A percentile compares a stretch with the other conserved stretches of the same genome.
Conservation (phyloP, 78 protist genomes). For the Chrysochromulina tobinii region DNA sequence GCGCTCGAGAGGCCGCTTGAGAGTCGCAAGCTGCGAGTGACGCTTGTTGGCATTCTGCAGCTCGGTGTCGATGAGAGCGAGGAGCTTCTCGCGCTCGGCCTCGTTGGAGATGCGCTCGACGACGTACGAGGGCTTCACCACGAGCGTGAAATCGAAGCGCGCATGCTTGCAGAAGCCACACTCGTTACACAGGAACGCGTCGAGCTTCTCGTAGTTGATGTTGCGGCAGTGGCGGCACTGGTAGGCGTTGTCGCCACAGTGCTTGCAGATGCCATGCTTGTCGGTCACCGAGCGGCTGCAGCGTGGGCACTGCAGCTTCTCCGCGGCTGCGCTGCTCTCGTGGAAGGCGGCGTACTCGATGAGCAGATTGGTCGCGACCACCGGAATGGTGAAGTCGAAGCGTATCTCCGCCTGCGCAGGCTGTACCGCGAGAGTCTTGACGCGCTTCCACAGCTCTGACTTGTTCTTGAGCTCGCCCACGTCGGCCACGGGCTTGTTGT, state of each 20-base stretch:
- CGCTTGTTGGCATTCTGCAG: slow-evolving; percentile 56
- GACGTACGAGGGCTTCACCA: slow-evolving; percentile 51
- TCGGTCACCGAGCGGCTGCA: slow-evolving; percentile 76
- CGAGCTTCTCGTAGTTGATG: slow-evolving; percentile 91
- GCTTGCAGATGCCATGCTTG: slow-evolving; percentile 81
- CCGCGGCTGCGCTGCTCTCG: slow-evolving; percentile 25
- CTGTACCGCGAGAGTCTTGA: slow-evolving; percentile 33
- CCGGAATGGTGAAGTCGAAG: slow-evolving; percentile 60
- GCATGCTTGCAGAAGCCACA: slow-evolving; percentile 88
- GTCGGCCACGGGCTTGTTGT: slow-evolving; percentile 61
- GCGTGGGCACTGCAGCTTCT: slow-evolving; percentile 77
- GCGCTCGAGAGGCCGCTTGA: neutral
- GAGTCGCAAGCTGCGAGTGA: neutral
- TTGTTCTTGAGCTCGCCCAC: slow-evolving; percentile 65
- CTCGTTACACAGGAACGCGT: slow-evolving; percentile 90
- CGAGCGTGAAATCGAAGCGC: slow-evolving; percentile 68
- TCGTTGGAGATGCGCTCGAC: slow-evolving; percentile 63
- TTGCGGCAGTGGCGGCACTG: slow-evolving; percentile 94
- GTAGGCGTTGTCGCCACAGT: slow-evolving; percentile 92
- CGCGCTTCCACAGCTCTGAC: slow-evolving; percentile 66
- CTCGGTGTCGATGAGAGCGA: slow-evolving; percentile 25
- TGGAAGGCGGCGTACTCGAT: slow-evolving; percentile 81
- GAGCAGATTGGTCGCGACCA: slow-evolving; percentile 71
- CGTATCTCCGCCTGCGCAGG: slow-evolving; percentile 63
- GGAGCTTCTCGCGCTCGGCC: slow-evolving; percentile 47